Conservation (phyloP, 1,139 yeast species). For the Blastobotrys petasosporus region DNA sequence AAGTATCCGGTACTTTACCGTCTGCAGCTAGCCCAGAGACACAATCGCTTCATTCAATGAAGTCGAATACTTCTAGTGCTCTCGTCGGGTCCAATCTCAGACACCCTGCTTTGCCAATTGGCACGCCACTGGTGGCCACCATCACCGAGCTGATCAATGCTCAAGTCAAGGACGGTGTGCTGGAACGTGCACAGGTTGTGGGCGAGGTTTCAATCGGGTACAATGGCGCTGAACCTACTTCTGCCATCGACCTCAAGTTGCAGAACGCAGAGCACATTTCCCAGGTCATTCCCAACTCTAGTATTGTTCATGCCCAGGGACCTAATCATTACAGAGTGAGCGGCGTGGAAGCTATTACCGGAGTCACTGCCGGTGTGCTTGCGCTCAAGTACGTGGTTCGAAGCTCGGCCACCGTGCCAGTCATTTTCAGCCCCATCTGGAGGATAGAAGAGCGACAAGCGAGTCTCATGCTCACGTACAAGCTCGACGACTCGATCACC, state of each 20-base stretch:
- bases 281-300: constrained; percentile 23
- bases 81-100: background rate
- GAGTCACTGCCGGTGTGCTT: constrained; percentile 7
- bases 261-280: constrained; percentile 15
- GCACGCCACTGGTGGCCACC: constrained; percentile 64
- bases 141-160: constrained; percentile 80
- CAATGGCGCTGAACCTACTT: constrained; percentile 28
- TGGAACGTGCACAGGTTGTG: constrained; percentile 52
- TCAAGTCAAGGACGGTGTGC: constrained; percentile 58
- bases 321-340: constrained; percentile 10
- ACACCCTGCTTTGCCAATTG: constrained; percentile 43
- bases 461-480: constrained; percentile 69
- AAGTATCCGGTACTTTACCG: constrained; percentile 8
- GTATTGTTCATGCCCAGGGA: constrained; percentile 16
- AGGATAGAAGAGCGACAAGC: constrained; percentile 80
- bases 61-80: constrained; percentile 12
- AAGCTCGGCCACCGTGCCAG: constrained; percentile 55
- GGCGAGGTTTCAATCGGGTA: constrained; percentile 80
- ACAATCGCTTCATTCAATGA: constrained; percentile 22
- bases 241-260: constrained; percentile 16
- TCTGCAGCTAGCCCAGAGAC: constrained; percentile 14
- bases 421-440: constrained; percentile 78
- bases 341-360: background rate
- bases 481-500: constrained; percentile 48
- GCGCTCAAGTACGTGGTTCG: constrained; percentile 36